phyloP scores from a whole-genome alignment of 164 flowering plant species.

The Kingdonia uniflora region DNA sequence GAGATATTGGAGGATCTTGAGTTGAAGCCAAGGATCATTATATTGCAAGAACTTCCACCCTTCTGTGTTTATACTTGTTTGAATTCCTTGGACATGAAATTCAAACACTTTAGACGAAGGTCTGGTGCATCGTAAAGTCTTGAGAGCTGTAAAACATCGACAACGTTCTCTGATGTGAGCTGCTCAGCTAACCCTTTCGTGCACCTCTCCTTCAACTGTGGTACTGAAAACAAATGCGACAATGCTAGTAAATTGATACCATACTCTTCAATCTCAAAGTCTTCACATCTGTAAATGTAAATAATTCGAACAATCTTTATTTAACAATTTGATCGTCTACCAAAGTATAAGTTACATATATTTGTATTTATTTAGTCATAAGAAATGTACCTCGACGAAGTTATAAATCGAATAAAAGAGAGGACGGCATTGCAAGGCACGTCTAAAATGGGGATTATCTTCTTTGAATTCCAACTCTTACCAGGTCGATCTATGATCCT shows the following conservation, averaged over 20 bases:
- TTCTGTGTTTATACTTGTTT: constrained; percentile 60
- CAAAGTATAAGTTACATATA: background rate
- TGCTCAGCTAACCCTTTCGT: constrained; percentile 31
- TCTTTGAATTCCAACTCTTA: constrained; percentile 29
- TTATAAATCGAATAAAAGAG: constrained; percentile 20
- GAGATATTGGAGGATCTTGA: constrained; percentile 68
- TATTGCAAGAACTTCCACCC: constrained; percentile 79
- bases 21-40: constrained; percentile 83
- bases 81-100: constrained; percentile 36
- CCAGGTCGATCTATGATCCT: constrained; percentile 37
- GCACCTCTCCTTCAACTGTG: constrained; percentile 61
- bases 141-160: constrained; percentile 76
- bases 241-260: constrained; percentile 77
- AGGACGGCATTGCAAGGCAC: constrained; percentile 25
- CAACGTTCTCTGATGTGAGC: constrained; percentile 55
- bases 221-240: constrained; percentile 66
- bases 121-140: constrained; percentile 74
- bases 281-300: constrained; percentile 36
- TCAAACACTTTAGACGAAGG: constrained; percentile 67
- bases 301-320: background rate
- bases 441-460: constrained; percentile 19
- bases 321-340: background rate
- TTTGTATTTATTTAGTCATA: background rate
- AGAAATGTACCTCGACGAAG: constrained; percentile 14
- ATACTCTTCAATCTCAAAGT: constrained; percentile 52